Conservation (phyloP, 2,329 filamentous ascomycete genomes). For the Neopestalotiopsis sp. region DNA sequence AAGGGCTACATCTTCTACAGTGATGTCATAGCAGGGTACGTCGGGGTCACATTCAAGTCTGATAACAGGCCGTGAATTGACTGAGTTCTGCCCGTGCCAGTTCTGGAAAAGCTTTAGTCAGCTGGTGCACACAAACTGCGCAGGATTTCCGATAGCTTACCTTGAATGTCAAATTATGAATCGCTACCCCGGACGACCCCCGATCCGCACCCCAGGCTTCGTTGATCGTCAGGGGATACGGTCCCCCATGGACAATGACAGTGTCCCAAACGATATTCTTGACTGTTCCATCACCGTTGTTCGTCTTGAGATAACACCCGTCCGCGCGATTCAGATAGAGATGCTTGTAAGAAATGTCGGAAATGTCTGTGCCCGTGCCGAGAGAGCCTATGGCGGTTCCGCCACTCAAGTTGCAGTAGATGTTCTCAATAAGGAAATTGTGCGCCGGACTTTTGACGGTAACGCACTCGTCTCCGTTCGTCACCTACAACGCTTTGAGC, state of each 20-base stretch:
- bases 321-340: neutral
- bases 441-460: conserved; percentile 43
- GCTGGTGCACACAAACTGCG: neutral
- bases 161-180: conserved; percentile 54
- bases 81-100: neutral
- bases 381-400: conserved; percentile 60
- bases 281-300: conserved; percentile 59
- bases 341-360: neutral
- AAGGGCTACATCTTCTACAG: neutral
- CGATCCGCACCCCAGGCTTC: conserved; percentile 53
- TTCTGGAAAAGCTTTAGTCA: neutral
- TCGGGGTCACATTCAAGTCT: neutral
- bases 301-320: conserved; percentile 55
- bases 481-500: conserved; percentile 44
- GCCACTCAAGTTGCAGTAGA: conserved; percentile 62
- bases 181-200: conserved; percentile 54
- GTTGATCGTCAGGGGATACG: conserved; percentile 61
- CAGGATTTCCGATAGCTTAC: neutral
- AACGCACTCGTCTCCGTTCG: conserved; percentile 42
- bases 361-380: conserved; percentile 38
- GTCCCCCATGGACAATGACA: conserved; percentile 64
- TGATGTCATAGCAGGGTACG: conserved; percentile 3
- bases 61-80: neutral
- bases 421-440: conserved; percentile 58
- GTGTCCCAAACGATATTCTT: conserved; percentile 57